A percentile compares a stretch with the other conserved stretches of the same genome.
These are phyloP conservation scores for Papilionanthe hybrid DNA, from an alignment of 116 monocot species.

Conservation along the genomic window DNA sequence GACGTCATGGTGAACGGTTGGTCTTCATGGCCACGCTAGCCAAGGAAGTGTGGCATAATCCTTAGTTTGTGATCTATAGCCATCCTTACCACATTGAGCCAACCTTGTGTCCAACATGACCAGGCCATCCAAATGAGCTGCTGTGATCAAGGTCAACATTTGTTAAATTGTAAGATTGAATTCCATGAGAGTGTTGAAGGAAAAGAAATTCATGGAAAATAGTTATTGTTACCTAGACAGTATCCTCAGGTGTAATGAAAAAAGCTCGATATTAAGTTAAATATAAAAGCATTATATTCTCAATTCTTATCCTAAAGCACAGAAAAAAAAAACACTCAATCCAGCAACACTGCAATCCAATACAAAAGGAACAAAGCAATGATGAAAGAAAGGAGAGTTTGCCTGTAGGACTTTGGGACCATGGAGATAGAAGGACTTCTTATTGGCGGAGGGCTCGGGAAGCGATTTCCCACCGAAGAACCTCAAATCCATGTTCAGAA, in stretches of 20 bases:
- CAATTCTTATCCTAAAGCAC: background rate
- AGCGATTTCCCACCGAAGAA: constrained; percentile 72
- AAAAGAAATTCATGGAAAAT: background rate
- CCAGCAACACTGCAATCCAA: background rate
- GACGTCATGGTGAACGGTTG: background rate
- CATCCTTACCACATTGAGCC: background rate
- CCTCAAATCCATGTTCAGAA: constrained; percentile 67
- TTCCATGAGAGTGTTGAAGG: background rate
- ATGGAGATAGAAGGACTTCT: constrained; percentile 44
- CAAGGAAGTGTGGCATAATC: background rate
- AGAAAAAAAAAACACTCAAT: background rate
- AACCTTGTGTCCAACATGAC: background rate
- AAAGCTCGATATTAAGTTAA: background rate
- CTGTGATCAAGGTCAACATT: background rate
- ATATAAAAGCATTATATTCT: background rate
- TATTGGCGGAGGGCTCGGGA: constrained; percentile 52
- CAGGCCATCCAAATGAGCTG: background rate
- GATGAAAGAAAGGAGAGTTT: constrained; percentile 1
- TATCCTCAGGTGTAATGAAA: background rate
- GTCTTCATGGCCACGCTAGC: background rate
- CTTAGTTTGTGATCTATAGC: background rate
- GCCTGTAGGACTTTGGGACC: constrained; percentile 85
- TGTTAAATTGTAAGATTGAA: background rate
- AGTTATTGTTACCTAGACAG: background rate
- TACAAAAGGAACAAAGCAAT: background rate